These are phyloP conservation scores for Prinsepia uniflora DNA, from an alignment of 306 rosid species.

Conservation along the genomic window DNA sequence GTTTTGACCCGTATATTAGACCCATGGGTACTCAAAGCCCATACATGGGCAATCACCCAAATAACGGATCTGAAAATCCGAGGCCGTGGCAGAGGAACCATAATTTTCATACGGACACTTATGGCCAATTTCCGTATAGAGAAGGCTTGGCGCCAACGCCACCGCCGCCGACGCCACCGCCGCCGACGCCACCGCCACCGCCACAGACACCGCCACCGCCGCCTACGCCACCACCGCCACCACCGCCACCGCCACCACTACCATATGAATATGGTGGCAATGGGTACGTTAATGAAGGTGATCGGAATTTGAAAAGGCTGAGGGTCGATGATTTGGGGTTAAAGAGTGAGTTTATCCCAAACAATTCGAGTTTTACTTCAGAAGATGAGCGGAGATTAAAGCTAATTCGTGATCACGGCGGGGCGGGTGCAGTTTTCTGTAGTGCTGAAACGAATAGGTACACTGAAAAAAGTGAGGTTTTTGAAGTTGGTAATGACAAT, in stretches of 20 bases:
- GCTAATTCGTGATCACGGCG: slow-evolving; percentile 87
- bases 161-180: neutral
- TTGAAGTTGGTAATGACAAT: neutral
- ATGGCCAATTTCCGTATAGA: slow-evolving; percentile 23
- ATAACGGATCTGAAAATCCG: slow-evolving; percentile 28
- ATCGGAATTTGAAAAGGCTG: slow-evolving; percentile 56
- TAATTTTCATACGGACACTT: slow-evolving; percentile 23
- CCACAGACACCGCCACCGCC: neutral
- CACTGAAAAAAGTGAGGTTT: slow-evolving; percentile 8
- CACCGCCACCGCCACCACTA: slow-evolving; percentile 1
- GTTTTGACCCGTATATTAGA: slow-evolving; percentile 23
- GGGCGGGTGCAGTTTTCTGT: slow-evolving; percentile 4
- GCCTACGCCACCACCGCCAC: slow-evolving; percentile 10
- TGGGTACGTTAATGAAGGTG: slow-evolving; percentile 33
- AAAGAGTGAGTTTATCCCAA: slow-evolving; percentile 19
- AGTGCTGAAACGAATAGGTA: slow-evolving; percentile 8
- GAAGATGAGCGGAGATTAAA: slow-evolving; percentile 70
- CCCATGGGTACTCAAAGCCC: slow-evolving; percentile 21
- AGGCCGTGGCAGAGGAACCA: slow-evolving; percentile 34
- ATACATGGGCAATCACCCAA: slow-evolving; percentile 10
- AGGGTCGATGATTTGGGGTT: slow-evolving; percentile 44
- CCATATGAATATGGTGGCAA: slow-evolving; percentile 29
- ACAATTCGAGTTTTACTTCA: slow-evolving; percentile 14
- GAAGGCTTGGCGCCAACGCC: slow-evolving; percentile 19
- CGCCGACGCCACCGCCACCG: slow-evolving; percentile 4